Evolutionary conservation across 2,329 filamentous ascomycete genomes (phyloP).

Genomic region (Hymenoscyphus scutula): DNA sequence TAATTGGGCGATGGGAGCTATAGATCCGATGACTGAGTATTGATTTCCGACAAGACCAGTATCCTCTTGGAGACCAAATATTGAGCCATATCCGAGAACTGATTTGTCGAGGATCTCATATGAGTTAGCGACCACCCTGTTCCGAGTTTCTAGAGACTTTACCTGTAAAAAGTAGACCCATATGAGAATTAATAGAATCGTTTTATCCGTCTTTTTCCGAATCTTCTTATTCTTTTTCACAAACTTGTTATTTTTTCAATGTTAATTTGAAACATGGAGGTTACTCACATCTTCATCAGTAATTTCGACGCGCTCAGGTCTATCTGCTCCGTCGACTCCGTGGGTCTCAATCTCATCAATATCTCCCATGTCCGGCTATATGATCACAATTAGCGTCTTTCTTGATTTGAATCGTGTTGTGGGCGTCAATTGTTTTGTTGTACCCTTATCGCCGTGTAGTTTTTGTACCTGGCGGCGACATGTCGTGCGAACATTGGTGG

Average conservation of each 20-base stretch:
- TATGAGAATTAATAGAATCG: conserved; percentile 53
- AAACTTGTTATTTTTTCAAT: background rate
- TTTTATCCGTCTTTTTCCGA: conserved; percentile 58
- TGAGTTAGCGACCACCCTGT: conserved; percentile 12
- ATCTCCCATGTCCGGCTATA: too few species aligned
- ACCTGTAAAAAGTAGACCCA: conserved; percentile 59
- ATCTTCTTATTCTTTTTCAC: conserved; percentile 51
- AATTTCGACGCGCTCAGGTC: background rate
- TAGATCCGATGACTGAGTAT: conserved; percentile 55
- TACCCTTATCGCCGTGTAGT: too few species aligned
- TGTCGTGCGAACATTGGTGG: too few species aligned
- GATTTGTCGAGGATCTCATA: conserved; percentile 48
- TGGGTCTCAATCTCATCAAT: too few species aligned
- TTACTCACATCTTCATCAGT: conserved; percentile 1
- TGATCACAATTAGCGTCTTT: too few species aligned
- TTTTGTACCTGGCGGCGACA: too few species aligned
- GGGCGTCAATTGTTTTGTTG: too few species aligned
- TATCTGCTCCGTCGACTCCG: background rate
- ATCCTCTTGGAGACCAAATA: conserved; percentile 57
- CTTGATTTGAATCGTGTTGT: too few species aligned
- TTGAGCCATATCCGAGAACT: conserved; percentile 54
- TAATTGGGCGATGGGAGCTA: conserved; percentile 58
- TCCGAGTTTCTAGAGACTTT: background rate
- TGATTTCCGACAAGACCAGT: conserved; percentile 50
- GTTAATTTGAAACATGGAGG: background rate